A percentile compares a stretch with the other conserved stretches of the same genome.
These are phyloP conservation scores for Alternaria arbusti DNA, from an alignment of 2,329 filamentous ascomycete species.

Conservation along the genomic window DNA sequence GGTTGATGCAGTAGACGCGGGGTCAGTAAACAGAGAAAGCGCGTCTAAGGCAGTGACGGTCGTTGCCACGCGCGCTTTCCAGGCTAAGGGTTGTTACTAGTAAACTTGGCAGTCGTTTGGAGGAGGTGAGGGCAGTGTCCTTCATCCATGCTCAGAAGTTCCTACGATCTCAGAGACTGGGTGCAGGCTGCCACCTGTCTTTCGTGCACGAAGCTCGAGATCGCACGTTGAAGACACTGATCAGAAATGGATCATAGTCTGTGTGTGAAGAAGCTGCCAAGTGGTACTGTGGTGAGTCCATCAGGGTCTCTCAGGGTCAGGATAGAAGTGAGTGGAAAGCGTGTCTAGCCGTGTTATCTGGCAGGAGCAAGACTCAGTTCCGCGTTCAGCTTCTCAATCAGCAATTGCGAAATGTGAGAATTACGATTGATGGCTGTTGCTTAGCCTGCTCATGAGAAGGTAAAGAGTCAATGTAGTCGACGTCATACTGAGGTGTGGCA, in stretches of 20 bases:
- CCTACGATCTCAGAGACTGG: neutral
- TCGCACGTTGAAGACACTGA: neutral
- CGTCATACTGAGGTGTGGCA: neutral
- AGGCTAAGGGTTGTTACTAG: neutral
- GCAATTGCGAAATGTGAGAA: neutral
- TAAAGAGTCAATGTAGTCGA: neutral
- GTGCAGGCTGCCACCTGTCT: neutral
- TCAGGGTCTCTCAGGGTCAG: neutral
- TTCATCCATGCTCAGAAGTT: neutral
- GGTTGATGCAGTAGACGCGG: neutral
- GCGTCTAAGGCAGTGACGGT: neutral
- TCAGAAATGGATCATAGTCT: neutral
- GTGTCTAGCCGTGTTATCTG: neutral
- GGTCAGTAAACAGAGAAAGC: neutral
- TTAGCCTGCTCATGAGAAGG: neutral
- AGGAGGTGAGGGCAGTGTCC: neutral
- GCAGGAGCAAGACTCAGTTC: neutral
- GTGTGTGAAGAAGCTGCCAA: neutral
- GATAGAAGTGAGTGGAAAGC: neutral
- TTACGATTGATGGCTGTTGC: neutral
- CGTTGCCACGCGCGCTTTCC: conserved; percentile 11
- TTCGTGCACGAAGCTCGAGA: neutral
- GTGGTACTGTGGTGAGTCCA: neutral
- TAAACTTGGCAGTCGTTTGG: conserved; percentile 12
- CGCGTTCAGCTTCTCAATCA: neutral